Base-by-base conservation (phyloP, 306 rosid genomes). In the Rosa chinensis region DNA sequence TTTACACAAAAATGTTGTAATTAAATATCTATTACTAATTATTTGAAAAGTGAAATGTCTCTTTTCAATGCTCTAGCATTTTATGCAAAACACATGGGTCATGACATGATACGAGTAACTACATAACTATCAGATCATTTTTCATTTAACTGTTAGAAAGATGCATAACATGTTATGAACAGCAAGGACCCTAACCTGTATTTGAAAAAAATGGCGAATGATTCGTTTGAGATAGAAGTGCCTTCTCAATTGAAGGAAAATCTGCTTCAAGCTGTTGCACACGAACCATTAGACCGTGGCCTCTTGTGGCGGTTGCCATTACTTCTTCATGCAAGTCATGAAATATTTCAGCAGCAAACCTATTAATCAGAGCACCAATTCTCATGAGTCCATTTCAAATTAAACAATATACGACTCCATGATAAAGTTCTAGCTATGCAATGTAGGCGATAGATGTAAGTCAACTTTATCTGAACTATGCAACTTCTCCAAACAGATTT, bases 341-440 rank as follows among this genome's bases (percentile, higher is more conserved):
- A 81, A 96, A 96, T 88, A 93, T 81, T 90, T 96, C 96, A 14
- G 98, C 97, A 53, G 99, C 99, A 90, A 96, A 93, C 83, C 99
- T 96, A 66, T 35, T 18, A 28, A 79, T 45, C 9, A 78, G 16
- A 73, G 28, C 56, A 56, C 56, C 63, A 77, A 8, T 43, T 59
- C 44, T 75, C 70, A 3, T 75, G 0, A 59, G 42, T 4, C 78
- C 0, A 74, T 23, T 5, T 21, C 42, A 35, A 59, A 56, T 23
- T 25, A 59, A 58, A 74, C 56, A 35, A 61, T 18, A 16, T 2
- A 28, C 62, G 2, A 75, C 6, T 10, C 12, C 44, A 45, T 10
- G 1, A 61, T 40, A 17, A 23, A 43, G 25, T 2, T 17, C 18
- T 23, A 75, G 13, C 17, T 8, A 43, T 42, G 13, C 23, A 28